Conservation (phyloP, 495 filamentous ascomycete species). For the Aspergillus nanangensis region DNA sequence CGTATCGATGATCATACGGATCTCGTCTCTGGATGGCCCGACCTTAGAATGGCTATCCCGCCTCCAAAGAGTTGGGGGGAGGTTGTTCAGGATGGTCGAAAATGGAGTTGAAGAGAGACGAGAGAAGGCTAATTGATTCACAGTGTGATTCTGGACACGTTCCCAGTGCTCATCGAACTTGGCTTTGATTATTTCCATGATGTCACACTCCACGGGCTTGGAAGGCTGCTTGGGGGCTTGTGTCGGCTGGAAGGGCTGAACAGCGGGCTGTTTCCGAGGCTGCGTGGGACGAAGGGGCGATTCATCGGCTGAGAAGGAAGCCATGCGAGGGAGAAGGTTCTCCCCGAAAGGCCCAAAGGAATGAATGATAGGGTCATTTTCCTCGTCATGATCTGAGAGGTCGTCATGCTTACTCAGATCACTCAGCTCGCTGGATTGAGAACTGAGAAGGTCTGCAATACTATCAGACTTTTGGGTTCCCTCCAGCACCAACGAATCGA, state of each 20-base stretch:
- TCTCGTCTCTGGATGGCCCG: slow-evolving; percentile 53
- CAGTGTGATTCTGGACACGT: slow-evolving; percentile 66
- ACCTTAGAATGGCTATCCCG: slow-evolving; percentile 34
- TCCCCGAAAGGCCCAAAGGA: slow-evolving; percentile 87
- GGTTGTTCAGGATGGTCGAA: slow-evolving; percentile 77
- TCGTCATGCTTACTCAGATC: slow-evolving; percentile 54
- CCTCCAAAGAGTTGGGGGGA: slow-evolving; percentile 62
- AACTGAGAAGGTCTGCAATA: slow-evolving; percentile 31
- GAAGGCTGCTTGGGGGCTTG: slow-evolving; percentile 33
- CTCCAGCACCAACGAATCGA: slow-evolving; percentile 17
- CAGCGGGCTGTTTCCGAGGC: slow-evolving; percentile 25
- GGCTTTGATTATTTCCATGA: slow-evolving; percentile 24
- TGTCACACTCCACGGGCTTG: slow-evolving; percentile 18
- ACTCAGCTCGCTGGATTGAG: slow-evolving; percentile 55
- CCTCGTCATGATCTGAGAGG: slow-evolving; percentile 78
- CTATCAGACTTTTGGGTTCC: slow-evolving; percentile 17
- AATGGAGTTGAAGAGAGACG: slow-evolving; percentile 90
- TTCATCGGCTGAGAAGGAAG: slow-evolving; percentile 58
- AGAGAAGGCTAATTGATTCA: slow-evolving; percentile 95
- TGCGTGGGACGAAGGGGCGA: slow-evolving; percentile 48
- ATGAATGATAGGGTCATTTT: slow-evolving; percentile 86
- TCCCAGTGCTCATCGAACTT: slow-evolving; percentile 29
- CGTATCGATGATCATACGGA: slow-evolving; percentile 65
- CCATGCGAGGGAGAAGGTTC: slow-evolving; percentile 73
- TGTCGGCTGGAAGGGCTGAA: slow-evolving; percentile 33